phyloP scores from a whole-genome alignment of 345 rosid genomes.

The Aquilaria sinensis region DNA sequence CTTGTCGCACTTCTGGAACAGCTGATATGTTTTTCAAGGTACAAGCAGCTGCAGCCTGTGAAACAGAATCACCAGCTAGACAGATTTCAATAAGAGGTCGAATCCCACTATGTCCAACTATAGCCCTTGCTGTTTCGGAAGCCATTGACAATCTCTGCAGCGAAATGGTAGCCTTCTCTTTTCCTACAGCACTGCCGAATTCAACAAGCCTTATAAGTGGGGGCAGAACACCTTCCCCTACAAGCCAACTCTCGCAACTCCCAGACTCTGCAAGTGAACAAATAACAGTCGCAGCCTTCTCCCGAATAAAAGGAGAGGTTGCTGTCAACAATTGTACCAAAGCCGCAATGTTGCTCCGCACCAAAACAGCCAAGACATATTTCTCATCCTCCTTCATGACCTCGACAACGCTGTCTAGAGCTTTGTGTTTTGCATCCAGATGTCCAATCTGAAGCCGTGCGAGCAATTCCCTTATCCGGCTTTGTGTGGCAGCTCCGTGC shows the following conservation, averaged over 20 bases:
- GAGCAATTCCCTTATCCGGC: constrained; percentile 61
- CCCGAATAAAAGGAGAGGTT: constrained; percentile 68
- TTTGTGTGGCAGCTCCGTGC: constrained; percentile 30
- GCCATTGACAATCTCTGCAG: constrained; percentile 79
- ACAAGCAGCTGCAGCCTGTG: constrained; percentile 79
- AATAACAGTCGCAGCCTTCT: constrained; percentile 61
- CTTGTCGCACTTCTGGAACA: constrained; percentile 75
- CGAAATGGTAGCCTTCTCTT: constrained; percentile 76
- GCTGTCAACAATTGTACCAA: constrained; percentile 69
- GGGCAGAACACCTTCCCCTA: constrained; percentile 77
- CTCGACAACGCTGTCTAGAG: constrained; percentile 64
- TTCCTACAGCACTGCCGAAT: constrained; percentile 61
- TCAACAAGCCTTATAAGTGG: constrained; percentile 80
- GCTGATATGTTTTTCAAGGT: constrained; percentile 78
- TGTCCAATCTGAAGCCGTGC: constrained; percentile 96
- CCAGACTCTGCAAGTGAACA: constrained; percentile 82
- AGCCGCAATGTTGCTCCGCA: constrained; percentile 67
- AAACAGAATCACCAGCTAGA: constrained; percentile 70
- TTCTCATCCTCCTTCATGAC: constrained; percentile 88
- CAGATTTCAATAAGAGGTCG: constrained; percentile 68
- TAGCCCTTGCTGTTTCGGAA: constrained; percentile 65
- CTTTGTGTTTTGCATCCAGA: constrained; percentile 84
- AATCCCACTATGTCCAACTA: constrained; percentile 81
- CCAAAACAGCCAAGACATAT: constrained; percentile 44
- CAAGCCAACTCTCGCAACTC: constrained; percentile 73